phyloP scores from a whole-genome alignment of 176 grass and related monocot genomes.

The Alloteropsis semialata region DNA sequence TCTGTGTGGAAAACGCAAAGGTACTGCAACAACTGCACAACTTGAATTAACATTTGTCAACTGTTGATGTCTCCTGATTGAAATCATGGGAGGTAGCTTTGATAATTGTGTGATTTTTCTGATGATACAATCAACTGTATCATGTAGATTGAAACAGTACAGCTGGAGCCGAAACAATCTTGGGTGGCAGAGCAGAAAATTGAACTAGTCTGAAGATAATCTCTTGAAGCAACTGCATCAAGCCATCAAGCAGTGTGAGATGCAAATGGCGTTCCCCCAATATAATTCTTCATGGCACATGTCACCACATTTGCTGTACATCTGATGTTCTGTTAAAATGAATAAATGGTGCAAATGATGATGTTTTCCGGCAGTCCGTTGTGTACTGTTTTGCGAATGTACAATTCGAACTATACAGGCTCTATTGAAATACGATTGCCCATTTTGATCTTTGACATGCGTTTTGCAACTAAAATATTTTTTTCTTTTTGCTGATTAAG shows the following conservation, averaged over 20 bases:
- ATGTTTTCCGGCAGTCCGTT: neutral
- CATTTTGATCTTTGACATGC: constrained; percentile 5
- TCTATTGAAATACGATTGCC: neutral
- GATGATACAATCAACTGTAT: constrained; percentile 26
- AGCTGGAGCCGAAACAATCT: constrained; percentile 61
- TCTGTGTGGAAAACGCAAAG: constrained; percentile 98
- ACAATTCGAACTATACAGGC: neutral
- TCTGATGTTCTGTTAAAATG: constrained; percentile 8
- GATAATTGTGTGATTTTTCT: constrained; percentile 11
- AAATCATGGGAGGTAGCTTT: neutral
- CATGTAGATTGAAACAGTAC: constrained; percentile 61
- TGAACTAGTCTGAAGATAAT: constrained; percentile 35
- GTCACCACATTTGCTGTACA: neutral
- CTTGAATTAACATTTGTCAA: neutral
- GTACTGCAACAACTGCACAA: constrained; percentile 27
- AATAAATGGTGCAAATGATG: constrained; percentile 7
- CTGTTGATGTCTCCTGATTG: constrained; percentile 4
- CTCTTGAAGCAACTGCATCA: neutral
- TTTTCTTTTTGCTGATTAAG: neutral
- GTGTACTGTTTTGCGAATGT: neutral
- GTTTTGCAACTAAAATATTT: neutral
- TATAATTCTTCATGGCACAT: neutral
- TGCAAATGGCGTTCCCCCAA: neutral
- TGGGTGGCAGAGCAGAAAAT: constrained; percentile 78
- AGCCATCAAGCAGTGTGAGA: constrained; percentile 8